Evolutionary conservation across 306 rosid species (phyloP).

Genomic region (Rosa multiflora): DNA sequence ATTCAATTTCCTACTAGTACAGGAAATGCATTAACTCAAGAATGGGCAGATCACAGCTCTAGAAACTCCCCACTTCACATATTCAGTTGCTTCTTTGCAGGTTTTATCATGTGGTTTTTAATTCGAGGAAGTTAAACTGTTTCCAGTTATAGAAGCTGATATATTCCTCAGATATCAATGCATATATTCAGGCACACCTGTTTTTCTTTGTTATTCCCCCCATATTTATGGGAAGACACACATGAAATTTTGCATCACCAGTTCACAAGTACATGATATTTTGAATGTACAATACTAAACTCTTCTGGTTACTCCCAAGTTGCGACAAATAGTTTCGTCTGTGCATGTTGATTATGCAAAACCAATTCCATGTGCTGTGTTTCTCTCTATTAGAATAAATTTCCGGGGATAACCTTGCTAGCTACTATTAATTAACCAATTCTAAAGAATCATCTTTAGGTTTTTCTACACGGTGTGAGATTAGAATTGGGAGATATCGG

Average conservation of each 20-base stretch:
- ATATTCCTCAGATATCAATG: background rate
- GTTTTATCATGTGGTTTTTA: too few species aligned
- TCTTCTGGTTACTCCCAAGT: background rate
- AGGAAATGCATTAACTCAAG: background rate
- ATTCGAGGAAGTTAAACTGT: background rate
- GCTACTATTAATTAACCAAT: background rate
- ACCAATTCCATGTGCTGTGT: background rate
- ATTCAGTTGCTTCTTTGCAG: background rate
- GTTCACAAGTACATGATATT: background rate
- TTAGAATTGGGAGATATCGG: background rate
- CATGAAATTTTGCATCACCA: background rate
- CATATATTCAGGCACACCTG: background rate
- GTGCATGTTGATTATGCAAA: background rate
- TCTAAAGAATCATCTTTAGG: background rate
- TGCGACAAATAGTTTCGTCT: background rate
- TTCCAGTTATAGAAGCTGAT: background rate
- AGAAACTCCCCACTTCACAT: background rate
- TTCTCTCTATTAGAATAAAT: background rate
- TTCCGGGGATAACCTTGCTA: background rate
- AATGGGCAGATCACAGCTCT: background rate
- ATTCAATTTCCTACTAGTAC: background rate
- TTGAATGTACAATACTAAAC: background rate
- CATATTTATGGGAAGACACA: background rate
- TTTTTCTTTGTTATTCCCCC: slow-evolving; percentile 7
- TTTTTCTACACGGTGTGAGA: background rate